These are phyloP conservation scores for Diaporthe aspalathi DNA, from an alignment of 2,329 filamentous ascomycete genomes.

Conservation along the genomic window DNA sequence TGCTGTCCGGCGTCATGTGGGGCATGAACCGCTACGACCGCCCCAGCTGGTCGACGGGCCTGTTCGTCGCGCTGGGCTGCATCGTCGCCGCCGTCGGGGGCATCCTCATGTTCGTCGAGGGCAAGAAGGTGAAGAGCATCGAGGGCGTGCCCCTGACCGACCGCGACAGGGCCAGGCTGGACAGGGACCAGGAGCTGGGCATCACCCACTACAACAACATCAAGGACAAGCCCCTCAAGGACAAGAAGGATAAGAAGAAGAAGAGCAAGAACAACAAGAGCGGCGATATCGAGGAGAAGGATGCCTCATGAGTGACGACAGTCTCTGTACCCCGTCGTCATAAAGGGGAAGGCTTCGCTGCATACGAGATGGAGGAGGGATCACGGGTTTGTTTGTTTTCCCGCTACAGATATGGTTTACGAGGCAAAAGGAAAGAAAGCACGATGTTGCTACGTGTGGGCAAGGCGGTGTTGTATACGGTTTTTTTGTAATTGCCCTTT, in stretches of 20 bases:
- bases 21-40: conserved; percentile 77
- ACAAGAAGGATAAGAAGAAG: conserved; percentile 49
- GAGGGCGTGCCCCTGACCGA: conserved; percentile 76
- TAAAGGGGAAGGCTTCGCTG: not conserved
- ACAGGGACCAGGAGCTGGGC: conserved; percentile 64
- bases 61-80: conserved; percentile 81
- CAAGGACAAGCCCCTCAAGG: conserved; percentile 62
- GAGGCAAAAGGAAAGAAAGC: conserved; percentile 1
- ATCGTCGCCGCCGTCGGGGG: conserved; percentile 76
- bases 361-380: not conserved
- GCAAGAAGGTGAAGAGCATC: conserved; percentile 75
- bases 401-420: not conserved
- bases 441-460: not conserved
- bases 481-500: conserved; percentile 25
- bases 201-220: conserved; percentile 70
- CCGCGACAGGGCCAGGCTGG: conserved; percentile 62
- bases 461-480: conserved; percentile 9
- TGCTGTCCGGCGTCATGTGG: conserved; percentile 87
- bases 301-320: not conserved
- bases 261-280: conserved; percentile 27
- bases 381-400: not conserved
- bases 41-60: conserved; percentile 83
- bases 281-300: conserved; percentile 27
- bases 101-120: conserved; percentile 76
- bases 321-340: too few species aligned